Conservation (phyloP, 192 early-diverging fungal genomes). For the Mortierella antarctica region DNA sequence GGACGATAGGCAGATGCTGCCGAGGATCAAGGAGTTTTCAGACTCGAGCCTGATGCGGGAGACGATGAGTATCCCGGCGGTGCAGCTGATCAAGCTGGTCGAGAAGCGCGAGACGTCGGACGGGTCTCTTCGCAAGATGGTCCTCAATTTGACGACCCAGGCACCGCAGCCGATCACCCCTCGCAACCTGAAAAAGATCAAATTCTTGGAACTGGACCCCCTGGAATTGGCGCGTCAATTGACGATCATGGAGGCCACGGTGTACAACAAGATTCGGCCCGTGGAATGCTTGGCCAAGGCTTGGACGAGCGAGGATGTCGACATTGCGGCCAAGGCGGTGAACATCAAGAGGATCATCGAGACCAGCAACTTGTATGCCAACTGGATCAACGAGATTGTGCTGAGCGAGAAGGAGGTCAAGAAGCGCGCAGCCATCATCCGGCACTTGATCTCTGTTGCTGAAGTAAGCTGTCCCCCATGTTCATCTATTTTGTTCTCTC, state of each 20-base stretch:
- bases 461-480: conserved; percentile 48
- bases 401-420: conserved; percentile 84
- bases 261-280: conserved; percentile 85
- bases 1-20: conserved; percentile 75
- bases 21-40: conserved; percentile 79
- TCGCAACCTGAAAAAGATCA: conserved; percentile 78
- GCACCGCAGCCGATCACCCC: conserved; percentile 87
- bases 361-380: conserved; percentile 79
- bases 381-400: conserved; percentile 90
- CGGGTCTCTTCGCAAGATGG: conserved; percentile 68
- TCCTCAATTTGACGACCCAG: conserved; percentile 67
- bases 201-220: conserved; percentile 90
- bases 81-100: conserved; percentile 44
- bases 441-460: conserved; percentile 87
- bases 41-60: conserved; percentile 76
- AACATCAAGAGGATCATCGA: conserved; percentile 92
- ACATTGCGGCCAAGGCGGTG: conserved; percentile 71
- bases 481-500: conserved; percentile 2
- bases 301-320: conserved; percentile 73
- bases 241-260: conserved; percentile 88
- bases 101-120: conserved; percentile 61
- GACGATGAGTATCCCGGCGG: conserved; percentile 67
- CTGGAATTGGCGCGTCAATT: conserved; percentile 95
- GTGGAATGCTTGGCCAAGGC: conserved; percentile 93
- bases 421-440: conserved; percentile 79